Evolutionary conservation across 345 rosid genomes (phyloP), one percentile per base, ranked within the genome.

Genomic region (Geranium brycei): DNA sequence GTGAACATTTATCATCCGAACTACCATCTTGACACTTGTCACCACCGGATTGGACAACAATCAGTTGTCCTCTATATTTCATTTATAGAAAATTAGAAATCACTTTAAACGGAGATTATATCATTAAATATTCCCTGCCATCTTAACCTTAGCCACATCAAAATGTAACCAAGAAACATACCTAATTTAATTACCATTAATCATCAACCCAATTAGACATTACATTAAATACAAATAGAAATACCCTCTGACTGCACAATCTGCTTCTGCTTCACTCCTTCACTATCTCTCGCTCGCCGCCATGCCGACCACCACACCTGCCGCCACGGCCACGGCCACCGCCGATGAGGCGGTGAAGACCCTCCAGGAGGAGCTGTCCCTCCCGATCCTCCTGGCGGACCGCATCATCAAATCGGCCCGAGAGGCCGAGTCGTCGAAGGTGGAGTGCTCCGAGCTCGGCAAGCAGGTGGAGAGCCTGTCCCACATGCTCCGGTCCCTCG

Each of bases 401-500:
- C 80, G 81, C 7, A 76, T 82, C 61, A 72, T 78, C 58, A 80
- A 80, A 63, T 66, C 70, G 0, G 78, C 80, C 18, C 68, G 61
- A 11, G 81, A 72, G 41, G 77, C 81, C 3, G 82, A 76, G 32
- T 75, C 83, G 58, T 76, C 77, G 19, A 80, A 72, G 38, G 59
- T 32, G 38, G 91, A 81, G 7, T 80, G 84, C 73, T 59, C 75
- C 57, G 85, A 83, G 5, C 62, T 85, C 1, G 75, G 73, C 7
- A 72, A 38, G 53, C 86, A 83, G 62, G 81, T 79, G 13, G 83
- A 80, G 61, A 70, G 73, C 31, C 74, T 85, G 51, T 76, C 79
- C 41, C 79, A 76, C 6, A 79, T 74, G 77, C 87, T 85, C 69
- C 83, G 87, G 59, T 73, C 84, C 64, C 71, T 70, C 65, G 84